Evolutionary conservation across 2,329 filamentous ascomycete genomes (phyloP).

Genomic region (Mycosphaerella arachidis): DNA sequence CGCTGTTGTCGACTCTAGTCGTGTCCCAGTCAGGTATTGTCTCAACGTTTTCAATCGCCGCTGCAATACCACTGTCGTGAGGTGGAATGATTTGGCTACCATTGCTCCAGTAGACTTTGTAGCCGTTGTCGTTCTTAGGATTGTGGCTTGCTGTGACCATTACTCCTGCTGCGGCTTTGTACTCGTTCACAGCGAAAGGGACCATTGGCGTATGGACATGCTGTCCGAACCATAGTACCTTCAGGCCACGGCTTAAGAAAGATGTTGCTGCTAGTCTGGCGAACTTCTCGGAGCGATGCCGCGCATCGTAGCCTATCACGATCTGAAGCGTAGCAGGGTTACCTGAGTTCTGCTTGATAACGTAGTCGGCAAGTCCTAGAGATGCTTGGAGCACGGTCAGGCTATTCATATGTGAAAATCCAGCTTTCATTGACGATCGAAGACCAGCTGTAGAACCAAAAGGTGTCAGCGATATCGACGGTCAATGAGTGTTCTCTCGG

Average conservation of each 20-base stretch:
- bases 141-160: slow-evolving; percentile 67
- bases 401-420: slow-evolving; percentile 49
- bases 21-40: slow-evolving; percentile 48
- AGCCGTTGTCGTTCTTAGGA: slow-evolving; percentile 60
- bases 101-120: slow-evolving; percentile 64
- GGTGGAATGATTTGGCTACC: slow-evolving; percentile 63
- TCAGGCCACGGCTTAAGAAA: slow-evolving; percentile 55
- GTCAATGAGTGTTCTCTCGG: no score
- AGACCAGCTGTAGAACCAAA: slow-evolving; percentile 45
- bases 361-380: slow-evolving; percentile 59
- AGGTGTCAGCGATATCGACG: no score
- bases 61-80: slow-evolving; percentile 55
- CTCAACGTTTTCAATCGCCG: slow-evolving; percentile 52
- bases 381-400: slow-evolving; percentile 50
- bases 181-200: slow-evolving; percentile 54
- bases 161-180: slow-evolving; percentile 54
- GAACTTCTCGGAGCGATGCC: slow-evolving; percentile 59
- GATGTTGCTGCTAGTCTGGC: slow-evolving; percentile 57
- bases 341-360: slow-evolving; percentile 39
- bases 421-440: slow-evolving; percentile 61
- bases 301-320: slow-evolving; percentile 60
- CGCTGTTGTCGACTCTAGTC: slow-evolving; percentile 39
- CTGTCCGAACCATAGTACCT: slow-evolving; percentile 56
- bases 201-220: slow-evolving; percentile 58
- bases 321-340: slow-evolving; percentile 43